phyloP scores from a whole-genome alignment of 2,329 filamentous ascomycete species.

The Zelopaecilomyces penicillatus region DNA sequence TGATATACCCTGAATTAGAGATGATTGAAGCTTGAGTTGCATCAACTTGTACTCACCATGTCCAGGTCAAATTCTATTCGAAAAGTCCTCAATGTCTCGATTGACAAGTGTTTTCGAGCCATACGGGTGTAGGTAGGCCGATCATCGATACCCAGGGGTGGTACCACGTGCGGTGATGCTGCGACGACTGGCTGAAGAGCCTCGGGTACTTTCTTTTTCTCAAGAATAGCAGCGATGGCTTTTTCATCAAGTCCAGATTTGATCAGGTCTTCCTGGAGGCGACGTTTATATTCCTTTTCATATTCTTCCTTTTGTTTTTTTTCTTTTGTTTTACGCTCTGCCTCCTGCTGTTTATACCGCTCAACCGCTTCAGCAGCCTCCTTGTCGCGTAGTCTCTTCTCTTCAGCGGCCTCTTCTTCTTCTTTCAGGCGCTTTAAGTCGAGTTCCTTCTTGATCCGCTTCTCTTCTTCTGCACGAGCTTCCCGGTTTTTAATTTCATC shows the following conservation, averaged over 20 bases:
- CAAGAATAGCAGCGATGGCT: constrained; percentile 50
- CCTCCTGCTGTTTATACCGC: constrained; percentile 40
- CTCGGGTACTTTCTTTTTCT: constrained; percentile 42
- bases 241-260: constrained; percentile 51
- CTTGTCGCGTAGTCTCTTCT: constrained; percentile 14
- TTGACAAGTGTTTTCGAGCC: constrained; percentile 51
- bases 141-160: constrained; percentile 7
- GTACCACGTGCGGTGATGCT: constrained; percentile 7
- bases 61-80: constrained; percentile 52
- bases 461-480: constrained; percentile 40
- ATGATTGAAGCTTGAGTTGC: background rate
- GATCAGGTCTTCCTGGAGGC: constrained; percentile 49
- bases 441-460: constrained; percentile 43
- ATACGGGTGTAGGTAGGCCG: constrained; percentile 56
- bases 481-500: constrained; percentile 37
- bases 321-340: constrained; percentile 38
- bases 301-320: constrained; percentile 38
- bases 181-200: constrained; percentile 12
- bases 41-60: constrained; percentile 32
- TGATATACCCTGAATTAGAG: constrained; percentile 27
- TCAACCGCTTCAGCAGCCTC: constrained; percentile 30
- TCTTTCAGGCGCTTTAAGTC: constrained; percentile 40
- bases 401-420: constrained; percentile 30
- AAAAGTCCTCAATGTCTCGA: constrained; percentile 50
- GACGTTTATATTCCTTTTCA: constrained; percentile 46